Evolutionary conservation across 805 yeast genomes (phyloP), one percentile per base, ranked within the genome.

Genomic region (Blastobotrys peoriensis): DNA sequence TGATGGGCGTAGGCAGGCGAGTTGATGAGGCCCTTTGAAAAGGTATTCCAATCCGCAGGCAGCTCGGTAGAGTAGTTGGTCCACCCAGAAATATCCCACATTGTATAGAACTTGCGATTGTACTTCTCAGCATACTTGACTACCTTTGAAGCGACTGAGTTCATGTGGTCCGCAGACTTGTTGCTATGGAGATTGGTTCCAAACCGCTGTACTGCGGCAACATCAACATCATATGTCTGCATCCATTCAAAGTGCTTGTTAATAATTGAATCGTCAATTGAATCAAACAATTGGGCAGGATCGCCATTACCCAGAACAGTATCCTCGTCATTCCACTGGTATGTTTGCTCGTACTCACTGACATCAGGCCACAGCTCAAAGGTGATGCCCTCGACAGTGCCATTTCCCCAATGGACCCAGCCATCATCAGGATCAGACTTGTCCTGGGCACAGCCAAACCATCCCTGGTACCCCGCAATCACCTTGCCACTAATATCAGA

Each of bases 41-140:
- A 15, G 28, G 9, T 21, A 17, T 5, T 19, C 27, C 27, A 37
- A 15, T 37, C 40, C 8, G 9, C 27, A 13, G 40, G 40, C 17
- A 37, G 21, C 9, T 15, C 40, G 30, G 40, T 37, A n/a, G 40
- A 13, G 28, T 13, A 37, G 28, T 37, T 37, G 40, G 40, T 37
- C 40, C 40, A 37, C 8, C 40, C 40, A 37, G 30, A 21, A 22
- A 37, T 37, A 37, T 37, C 40, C 40, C 40, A 37, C 13, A n/a
- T 30, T 13, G 25, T 21, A 21, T 37, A 37, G 18, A 15, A 37
- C 15, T 37, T 37, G 10, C 20, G 30, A 4, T 30, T 30, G 21
- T 37, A n/a, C 40, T 37, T 18, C 28, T 37, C 40, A 37, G 40
- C 9, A 19, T 37, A 37, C 27, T 20, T 37, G 5, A 16, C 30